Evolutionary conservation across 352 stramenopile genomes (phyloP).

Genomic region (Globisporangium lucens): DNA sequence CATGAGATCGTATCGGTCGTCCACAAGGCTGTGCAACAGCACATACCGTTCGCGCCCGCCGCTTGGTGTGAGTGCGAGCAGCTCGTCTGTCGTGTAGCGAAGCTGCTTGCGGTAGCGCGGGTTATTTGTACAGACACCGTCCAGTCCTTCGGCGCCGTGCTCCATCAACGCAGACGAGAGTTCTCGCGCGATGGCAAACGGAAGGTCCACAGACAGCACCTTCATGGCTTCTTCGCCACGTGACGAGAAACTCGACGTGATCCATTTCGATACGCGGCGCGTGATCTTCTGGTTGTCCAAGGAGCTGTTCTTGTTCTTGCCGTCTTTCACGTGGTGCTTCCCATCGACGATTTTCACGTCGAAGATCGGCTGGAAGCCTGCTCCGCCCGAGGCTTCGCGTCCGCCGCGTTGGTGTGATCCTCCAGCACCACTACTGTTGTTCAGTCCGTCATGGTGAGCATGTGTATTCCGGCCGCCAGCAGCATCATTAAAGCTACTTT

Average conservation of each 20-base stretch:
- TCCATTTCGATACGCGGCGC: slow-evolving; percentile 85
- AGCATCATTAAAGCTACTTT: slow-evolving; percentile 14
- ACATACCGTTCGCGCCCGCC: slow-evolving; percentile 72
- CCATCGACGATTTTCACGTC: slow-evolving; percentile 75
- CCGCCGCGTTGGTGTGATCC: slow-evolving; percentile 25
- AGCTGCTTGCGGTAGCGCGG: slow-evolving; percentile 82
- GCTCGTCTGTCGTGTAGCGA: slow-evolving; percentile 74
- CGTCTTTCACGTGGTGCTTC: slow-evolving; percentile 53
- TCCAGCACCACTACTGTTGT: slow-evolving; percentile 10
- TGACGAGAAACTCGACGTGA: slow-evolving; percentile 74
- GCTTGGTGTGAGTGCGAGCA: slow-evolving; percentile 51
- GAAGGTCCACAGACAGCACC: slow-evolving; percentile 77
- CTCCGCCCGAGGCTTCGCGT: slow-evolving; percentile 15
- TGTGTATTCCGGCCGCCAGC: slow-evolving; percentile 5
- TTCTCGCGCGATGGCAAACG: slow-evolving; percentile 74
- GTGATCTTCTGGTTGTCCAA: slow-evolving; percentile 76
- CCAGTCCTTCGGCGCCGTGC: slow-evolving; percentile 46
- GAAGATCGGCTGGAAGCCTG: slow-evolving; percentile 58
- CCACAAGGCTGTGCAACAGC: slow-evolving; percentile 76
- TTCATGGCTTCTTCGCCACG: slow-evolving; percentile 79
- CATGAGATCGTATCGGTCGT: slow-evolving; percentile 87
- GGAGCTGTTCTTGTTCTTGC: slow-evolving; percentile 60
- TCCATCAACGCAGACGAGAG: slow-evolving; percentile 85
- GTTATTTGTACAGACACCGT: slow-evolving; percentile 52
- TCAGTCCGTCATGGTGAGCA: slow-evolving; percentile 12